Conservation (phyloP, 495 filamentous ascomycete species). For the Aspergillus biplanus region DNA sequence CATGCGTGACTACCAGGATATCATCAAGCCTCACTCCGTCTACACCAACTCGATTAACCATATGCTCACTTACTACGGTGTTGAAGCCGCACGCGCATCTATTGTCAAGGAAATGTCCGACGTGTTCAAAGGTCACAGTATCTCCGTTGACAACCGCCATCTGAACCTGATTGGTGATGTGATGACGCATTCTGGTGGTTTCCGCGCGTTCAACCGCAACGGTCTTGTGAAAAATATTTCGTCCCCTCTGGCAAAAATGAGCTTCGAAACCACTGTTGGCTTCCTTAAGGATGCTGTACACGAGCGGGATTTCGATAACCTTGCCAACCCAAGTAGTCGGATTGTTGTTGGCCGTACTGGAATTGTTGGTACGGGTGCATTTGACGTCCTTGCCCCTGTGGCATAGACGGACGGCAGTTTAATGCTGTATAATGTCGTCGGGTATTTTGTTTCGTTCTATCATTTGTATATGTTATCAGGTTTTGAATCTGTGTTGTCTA, state of each 20-base stretch:
- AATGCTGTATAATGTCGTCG: conserved; percentile 29
- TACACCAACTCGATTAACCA: conserved; percentile 91
- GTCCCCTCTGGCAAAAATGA: conserved; percentile 96
- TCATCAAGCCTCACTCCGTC: conserved; percentile 84
- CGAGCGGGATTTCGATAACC: conserved; percentile 86
- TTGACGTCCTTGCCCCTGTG: conserved; percentile 81
- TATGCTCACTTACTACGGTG: conserved; percentile 83
- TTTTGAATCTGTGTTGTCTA: conserved; percentile 29
- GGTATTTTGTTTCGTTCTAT: conserved; percentile 18
- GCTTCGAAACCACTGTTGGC: conserved; percentile 93
- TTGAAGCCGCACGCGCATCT: conserved; percentile 84
- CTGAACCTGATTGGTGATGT: conserved; percentile 94
- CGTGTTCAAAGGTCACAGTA: conserved; percentile 91
- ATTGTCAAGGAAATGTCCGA: conserved; percentile 86
- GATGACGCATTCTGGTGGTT: conserved; percentile 90
- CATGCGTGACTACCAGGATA: conserved; percentile 83
- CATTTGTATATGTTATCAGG: conserved; percentile 33
- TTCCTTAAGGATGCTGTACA: conserved; percentile 91
- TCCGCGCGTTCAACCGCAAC: conserved; percentile 87
- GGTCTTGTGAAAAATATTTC: conserved; percentile 76
- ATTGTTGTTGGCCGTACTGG: conserved; percentile 86
- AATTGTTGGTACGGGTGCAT: conserved; percentile 84
- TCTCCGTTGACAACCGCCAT: conserved; percentile 89
- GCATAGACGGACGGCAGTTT: conserved; percentile 33
- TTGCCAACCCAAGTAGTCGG: conserved; percentile 81